Evolutionary conservation across 2,329 filamentous ascomycete genomes (phyloP).

Genomic region (Westerdykella sp.): DNA sequence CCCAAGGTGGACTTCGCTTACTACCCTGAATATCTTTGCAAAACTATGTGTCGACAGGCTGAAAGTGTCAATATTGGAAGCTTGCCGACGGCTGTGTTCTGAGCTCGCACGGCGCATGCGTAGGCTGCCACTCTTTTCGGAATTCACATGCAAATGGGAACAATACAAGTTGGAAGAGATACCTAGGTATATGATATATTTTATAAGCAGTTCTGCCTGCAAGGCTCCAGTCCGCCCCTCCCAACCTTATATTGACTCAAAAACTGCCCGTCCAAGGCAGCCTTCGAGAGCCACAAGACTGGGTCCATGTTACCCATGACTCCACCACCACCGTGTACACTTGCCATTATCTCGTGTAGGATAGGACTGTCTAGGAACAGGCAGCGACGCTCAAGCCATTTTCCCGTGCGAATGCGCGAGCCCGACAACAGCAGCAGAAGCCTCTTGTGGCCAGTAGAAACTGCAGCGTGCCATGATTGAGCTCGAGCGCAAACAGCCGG

Average conservation of each 20-base stretch:
- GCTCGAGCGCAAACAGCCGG: conserved; percentile 14
- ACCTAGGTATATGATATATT: too few species aligned
- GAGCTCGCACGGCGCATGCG: too few species aligned
- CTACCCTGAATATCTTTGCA: too few species aligned
- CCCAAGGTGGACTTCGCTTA: too few species aligned
- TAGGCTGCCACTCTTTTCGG: too few species aligned
- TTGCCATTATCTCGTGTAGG: conserved; percentile 10
- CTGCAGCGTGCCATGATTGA: conserved; percentile 18
- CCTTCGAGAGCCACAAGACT: conserved; percentile 7
- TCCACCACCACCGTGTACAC: conserved; percentile 21
- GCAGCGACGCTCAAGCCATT: conserved; percentile 36
- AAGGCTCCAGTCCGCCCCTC: conserved; percentile 15
- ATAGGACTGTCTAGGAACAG: conserved; percentile 6
- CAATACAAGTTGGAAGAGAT: too few species aligned
- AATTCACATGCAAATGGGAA: too few species aligned
- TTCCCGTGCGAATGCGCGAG: too few species aligned
- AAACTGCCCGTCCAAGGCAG: conserved; percentile 20
- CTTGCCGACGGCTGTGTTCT: too few species aligned
- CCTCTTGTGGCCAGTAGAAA: too few species aligned
- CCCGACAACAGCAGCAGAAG: neutral
- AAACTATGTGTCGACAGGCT: too few species aligned
- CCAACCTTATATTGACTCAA: conserved; percentile 15
- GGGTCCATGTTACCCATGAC: conserved; percentile 18
- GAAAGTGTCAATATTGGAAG: too few species aligned
- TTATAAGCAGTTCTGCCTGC: neutral